Percentiles rank a stretch among this genome's conserved stretches.
phyloP scores from a whole-genome alignment of 306 rosid species.

The Boehmeria nivea region DNA sequence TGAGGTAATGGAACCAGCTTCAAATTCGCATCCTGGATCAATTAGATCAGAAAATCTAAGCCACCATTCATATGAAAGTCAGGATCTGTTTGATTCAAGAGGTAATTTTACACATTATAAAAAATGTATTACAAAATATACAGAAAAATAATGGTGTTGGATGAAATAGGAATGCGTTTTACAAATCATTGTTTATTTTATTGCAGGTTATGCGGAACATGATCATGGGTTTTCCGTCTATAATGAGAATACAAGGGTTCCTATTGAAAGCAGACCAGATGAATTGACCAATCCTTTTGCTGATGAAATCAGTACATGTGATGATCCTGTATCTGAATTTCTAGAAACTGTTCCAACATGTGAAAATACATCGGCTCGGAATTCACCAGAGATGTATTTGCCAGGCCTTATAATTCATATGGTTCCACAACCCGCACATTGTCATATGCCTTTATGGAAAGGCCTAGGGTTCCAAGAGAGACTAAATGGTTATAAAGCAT shows the following conservation, averaged over 20 bases:
- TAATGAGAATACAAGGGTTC: conserved; percentile 32
- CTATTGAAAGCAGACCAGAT: conserved; percentile 23
- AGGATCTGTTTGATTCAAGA: conserved; percentile 33
- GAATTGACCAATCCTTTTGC: conserved; percentile 42
- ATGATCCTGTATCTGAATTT: conserved; percentile 53
- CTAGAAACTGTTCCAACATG: conserved; percentile 51
- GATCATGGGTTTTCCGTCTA: conserved; percentile 31
- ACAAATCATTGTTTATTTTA: conserved; percentile 2
- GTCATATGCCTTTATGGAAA: conserved; percentile 25
- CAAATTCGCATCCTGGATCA: conserved; percentile 24
- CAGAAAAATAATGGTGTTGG: no score
- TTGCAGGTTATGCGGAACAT: conserved; percentile 37
- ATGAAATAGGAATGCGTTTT: background rate
- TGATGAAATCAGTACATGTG: conserved; percentile 16
- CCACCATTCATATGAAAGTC: conserved; percentile 26
- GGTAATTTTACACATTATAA: conserved; percentile 35
- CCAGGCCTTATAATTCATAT: conserved; percentile 78
- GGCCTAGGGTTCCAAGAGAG: conserved; percentile 29
- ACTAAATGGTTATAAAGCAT: conserved; percentile 49
- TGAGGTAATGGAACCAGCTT: conserved; percentile 31
- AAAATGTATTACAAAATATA: no score
- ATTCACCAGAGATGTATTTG: conserved; percentile 68
- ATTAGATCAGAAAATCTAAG: conserved; percentile 19
- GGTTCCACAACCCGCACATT: conserved; percentile 41
- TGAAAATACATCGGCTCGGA: conserved; percentile 39